A percentile compares a stretch with the other conserved stretches of the same genome.
Conservation (phyloP, 495 filamentous ascomycete genomes). For the Tetracladium setigerum region DNA sequence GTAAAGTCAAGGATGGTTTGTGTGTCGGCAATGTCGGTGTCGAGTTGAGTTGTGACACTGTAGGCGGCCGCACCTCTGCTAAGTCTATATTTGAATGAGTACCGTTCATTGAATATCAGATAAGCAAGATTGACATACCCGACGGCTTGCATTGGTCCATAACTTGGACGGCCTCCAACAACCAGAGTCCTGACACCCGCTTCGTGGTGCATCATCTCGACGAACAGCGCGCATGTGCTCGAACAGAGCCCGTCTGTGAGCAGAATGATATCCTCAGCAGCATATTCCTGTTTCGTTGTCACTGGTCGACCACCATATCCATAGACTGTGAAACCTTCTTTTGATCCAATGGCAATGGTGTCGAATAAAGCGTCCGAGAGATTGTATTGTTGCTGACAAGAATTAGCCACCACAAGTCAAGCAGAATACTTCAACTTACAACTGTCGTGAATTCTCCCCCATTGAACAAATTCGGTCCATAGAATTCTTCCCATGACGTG, state of each 20-base stretch:
- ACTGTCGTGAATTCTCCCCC: constrained; percentile 39
- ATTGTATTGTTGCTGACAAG: constrained; percentile 34
- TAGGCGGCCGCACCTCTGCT: constrained; percentile 25
- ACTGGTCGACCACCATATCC: constrained; percentile 31
- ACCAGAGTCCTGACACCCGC: constrained; percentile 41
- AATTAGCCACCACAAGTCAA: background rate
- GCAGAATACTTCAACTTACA: constrained; percentile 6
- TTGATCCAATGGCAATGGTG: constrained; percentile 6
- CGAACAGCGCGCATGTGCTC: constrained; percentile 44
- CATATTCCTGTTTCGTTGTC: constrained; percentile 28
- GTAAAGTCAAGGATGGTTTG: constrained; percentile 12
- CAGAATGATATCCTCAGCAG: constrained; percentile 41
- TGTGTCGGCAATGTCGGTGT: constrained; percentile 24
- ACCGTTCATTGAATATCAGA: too few relatives aligned
- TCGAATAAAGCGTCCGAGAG: constrained; percentile 40
- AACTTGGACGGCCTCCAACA: constrained; percentile 36
- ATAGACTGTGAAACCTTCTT: constrained; percentile 22
- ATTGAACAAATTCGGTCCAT: constrained; percentile 34
- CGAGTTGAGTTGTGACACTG: constrained; percentile 14
- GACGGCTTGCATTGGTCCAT: constrained; percentile 34
- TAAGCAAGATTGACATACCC: too few relatives aligned
- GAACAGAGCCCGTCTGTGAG: constrained; percentile 42
- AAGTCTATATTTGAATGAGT: too few relatives aligned
- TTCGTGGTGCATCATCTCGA: constrained; percentile 43
- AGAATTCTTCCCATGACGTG: constrained; percentile 45